Evolutionary conservation across 169 alveolate genomes (phyloP).

Genomic region (Cryptosporidium xiaoi): DNA sequence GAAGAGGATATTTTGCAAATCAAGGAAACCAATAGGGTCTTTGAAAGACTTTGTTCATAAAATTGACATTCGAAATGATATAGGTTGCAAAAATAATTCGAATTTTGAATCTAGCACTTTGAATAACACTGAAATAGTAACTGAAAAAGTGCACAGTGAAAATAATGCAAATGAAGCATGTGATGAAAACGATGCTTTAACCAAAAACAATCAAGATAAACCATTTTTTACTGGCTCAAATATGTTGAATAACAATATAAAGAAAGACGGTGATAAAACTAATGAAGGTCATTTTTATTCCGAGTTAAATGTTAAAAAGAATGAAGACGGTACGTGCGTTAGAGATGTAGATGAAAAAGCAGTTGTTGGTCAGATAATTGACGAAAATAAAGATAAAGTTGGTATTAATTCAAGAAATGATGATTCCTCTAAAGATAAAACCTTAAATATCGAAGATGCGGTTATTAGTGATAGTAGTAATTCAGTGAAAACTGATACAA

Average conservation of each 20-base stretch:
- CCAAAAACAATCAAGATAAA: background rate
- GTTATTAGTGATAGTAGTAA: background rate
- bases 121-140: background rate
- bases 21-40: slow-evolving; percentile 53
- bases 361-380: background rate
- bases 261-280: background rate
- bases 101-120: background rate
- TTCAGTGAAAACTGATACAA: background rate
- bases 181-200: background rate
- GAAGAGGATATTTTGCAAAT: slow-evolving; percentile 53
- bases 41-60: slow-evolving; percentile 46
- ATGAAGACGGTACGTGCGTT: background rate
- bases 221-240: background rate
- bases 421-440: background rate
- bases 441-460: background rate
- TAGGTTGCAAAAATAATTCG: background rate
- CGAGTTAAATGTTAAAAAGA: background rate
- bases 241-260: background rate
- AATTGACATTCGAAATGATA: slow-evolving; percentile 21
- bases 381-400: background rate
- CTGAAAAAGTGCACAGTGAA: background rate
- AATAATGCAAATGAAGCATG: background rate
- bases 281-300: background rate
- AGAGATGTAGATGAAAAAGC: background rate
- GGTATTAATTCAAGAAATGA: background rate